Base-by-base conservation (phyloP, 306 rosid genomes). In the Acacia crassicarpa region DNA sequence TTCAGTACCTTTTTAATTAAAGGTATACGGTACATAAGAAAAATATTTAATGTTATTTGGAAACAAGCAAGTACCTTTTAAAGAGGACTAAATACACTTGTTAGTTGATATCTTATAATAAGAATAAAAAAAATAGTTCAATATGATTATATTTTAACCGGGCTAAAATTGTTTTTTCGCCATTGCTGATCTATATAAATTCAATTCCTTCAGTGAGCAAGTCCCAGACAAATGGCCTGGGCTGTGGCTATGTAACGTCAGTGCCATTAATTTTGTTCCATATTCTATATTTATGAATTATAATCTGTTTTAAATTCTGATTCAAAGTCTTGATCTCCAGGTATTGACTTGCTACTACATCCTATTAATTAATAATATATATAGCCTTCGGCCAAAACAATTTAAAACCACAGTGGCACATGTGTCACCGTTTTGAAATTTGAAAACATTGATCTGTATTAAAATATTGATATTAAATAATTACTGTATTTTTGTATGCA, bases 321-420 rank as follows among this genome's bases (percentile, higher is more conserved):
- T 54, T 75, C 84, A 88, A 88, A 63, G 87, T 71, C 86, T 85
- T 85, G 85, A 82, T 81, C 75, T 75, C 38, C 75, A 81, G 83
- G 83, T 80, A 83, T 83, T 83, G 85, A 81, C 88, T 73, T 32
- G 49, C 43, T 0, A 2, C 61, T 0, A 19, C 61, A 40, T 62
- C 14, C 15, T 12, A 62, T 62, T 12, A 53, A 62, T 62, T 12
- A 53, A 19, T 53, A 2, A 72, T 75, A 33, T 48, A 48, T 48
- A 48, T 48, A 48, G 53, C 19, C 53, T 48, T 48, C 14, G 16
- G 15, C 53, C 53, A 48, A 48, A 48, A 48, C 19, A 48, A 48
- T 48, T 48, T 3, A 48, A 70, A 77, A 78, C 11, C 20, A 63
- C 20, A 71, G 83, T 54, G 49, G 72, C 84, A 81, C 84, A 74